phyloP scores from a whole-genome alignment of 1,284 basidiomycete genomes.

The Coniferiporia weirii region DNA sequence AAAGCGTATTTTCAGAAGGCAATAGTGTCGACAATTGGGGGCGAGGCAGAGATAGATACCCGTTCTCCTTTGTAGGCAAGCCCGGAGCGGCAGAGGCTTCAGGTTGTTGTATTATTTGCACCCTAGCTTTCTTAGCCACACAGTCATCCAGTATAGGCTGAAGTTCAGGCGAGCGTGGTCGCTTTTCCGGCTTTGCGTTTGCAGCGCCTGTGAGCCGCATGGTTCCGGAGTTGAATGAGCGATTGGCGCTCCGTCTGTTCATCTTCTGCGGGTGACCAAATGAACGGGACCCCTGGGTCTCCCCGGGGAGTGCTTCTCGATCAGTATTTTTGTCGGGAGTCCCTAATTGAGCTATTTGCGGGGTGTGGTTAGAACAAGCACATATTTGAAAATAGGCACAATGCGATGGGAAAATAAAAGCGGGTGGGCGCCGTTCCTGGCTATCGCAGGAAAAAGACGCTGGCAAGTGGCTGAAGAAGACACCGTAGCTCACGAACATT shows the following conservation, averaged over 20 bases:
- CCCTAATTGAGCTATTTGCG: background rate
- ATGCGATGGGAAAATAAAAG: background rate
- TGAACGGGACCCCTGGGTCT: conserved; percentile 7
- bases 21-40: background rate
- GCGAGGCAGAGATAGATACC: background rate
- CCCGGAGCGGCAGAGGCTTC: no score
- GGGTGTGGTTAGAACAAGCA: background rate
- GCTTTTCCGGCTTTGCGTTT: background rate
- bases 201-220: conserved; percentile 7
- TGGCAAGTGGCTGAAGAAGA: no score
- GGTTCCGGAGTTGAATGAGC: background rate
- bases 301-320: background rate
- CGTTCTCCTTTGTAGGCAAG: background rate
- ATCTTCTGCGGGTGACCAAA: background rate
- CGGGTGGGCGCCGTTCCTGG: background rate
- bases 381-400: background rate
- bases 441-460: background rate
- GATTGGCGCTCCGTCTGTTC: conserved; percentile 1
- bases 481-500: conserved; percentile 1
- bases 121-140: no score
- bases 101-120: no score
- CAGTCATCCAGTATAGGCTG: background rate
- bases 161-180: conserved; percentile 2
- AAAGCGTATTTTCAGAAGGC: background rate
- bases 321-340: background rate